phyloP scores from a whole-genome alignment of 2,329 filamentous ascomycete species.

The Karstenula rhodostoma region DNA sequence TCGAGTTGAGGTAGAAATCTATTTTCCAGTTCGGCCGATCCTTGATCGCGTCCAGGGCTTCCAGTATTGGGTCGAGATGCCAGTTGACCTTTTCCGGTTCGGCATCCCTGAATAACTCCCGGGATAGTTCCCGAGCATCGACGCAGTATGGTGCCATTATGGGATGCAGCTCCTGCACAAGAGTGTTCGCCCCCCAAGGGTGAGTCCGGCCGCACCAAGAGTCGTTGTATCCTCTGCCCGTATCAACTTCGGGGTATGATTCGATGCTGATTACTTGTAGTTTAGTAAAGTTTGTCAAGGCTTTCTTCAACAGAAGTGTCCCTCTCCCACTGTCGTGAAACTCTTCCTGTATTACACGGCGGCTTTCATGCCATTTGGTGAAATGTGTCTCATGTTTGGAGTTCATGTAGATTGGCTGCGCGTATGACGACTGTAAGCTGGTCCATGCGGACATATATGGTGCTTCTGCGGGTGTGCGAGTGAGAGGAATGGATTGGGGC shows the following conservation, averaged over 20 bases:
- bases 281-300: not conserved
- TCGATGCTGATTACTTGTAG: not conserved
- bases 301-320: not conserved
- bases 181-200: not conserved
- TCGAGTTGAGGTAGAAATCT: constrained; percentile 1
- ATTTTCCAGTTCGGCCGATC: not conserved
- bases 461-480: too few species aligned
- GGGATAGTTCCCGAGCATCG: not conserved
- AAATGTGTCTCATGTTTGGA: too few species aligned
- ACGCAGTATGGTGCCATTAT: not conserved
- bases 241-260: not conserved
- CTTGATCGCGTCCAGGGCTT: not conserved
- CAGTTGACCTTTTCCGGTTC: not conserved
- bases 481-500: not conserved
- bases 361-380: too few species aligned
- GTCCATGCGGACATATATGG: too few species aligned
- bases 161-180: not conserved
- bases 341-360: not conserved
- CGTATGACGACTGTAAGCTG: too few species aligned
- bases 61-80: not conserved
- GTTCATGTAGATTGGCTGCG: too few species aligned
- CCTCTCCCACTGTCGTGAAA: not conserved
- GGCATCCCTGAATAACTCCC: not conserved
- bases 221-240: not conserved
- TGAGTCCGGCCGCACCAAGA: not conserved